These are phyloP conservation scores for Cladorrhinum sp. DNA, from an alignment of 2,329 filamentous ascomycete species.

Conservation along the genomic window DNA sequence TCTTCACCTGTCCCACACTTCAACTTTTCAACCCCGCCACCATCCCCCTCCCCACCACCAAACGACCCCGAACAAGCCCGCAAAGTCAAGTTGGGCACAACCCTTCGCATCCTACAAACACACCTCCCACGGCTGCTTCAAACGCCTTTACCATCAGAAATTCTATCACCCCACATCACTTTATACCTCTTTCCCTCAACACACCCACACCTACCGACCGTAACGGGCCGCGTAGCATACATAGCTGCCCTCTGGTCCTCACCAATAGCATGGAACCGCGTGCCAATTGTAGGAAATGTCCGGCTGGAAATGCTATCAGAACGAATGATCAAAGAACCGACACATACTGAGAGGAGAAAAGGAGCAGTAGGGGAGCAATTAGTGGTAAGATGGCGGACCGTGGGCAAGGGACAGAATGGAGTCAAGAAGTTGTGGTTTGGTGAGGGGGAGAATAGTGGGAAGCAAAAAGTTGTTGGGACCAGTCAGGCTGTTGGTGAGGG, in stretches of 20 bases:
- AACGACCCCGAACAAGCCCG: slow-evolving; percentile 48
- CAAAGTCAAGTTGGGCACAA: slow-evolving; percentile 62
- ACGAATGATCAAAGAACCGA: slow-evolving; percentile 69
- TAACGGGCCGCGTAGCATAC: slow-evolving; percentile 86
- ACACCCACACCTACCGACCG: slow-evolving; percentile 85
- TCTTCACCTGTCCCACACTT: slow-evolving; percentile 15
- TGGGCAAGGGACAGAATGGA: slow-evolving; percentile 46
- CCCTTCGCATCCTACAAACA: slow-evolving; percentile 62
- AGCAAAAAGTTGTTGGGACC: slow-evolving; percentile 35
- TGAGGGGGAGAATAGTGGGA: slow-evolving; percentile 14
- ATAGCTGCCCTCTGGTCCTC: slow-evolving; percentile 93
- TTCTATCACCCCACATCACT: slow-evolving; percentile 72
- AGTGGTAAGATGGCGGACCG: slow-evolving; percentile 84
- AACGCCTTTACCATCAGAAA: slow-evolving; percentile 66
- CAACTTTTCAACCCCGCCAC: slow-evolving; percentile 16
- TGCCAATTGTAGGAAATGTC: slow-evolving; percentile 89
- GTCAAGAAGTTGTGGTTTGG: slow-evolving; percentile 27
- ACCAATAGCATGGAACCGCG: slow-evolving; percentile 89
- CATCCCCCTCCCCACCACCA: slow-evolving; percentile 27
- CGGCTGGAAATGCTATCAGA: slow-evolving; percentile 84
- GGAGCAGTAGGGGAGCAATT: slow-evolving; percentile 71
- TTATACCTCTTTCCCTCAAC: slow-evolving; percentile 71
- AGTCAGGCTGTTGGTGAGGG: slow-evolving; percentile 50
- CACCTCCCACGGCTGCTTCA: slow-evolving; percentile 66
- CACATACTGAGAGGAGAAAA: slow-evolving; percentile 36